Evolutionary conservation across 441 rosid species (phyloP), one percentile per base, ranked within the genome.

Genomic region (Omphalea diandra): DNA sequence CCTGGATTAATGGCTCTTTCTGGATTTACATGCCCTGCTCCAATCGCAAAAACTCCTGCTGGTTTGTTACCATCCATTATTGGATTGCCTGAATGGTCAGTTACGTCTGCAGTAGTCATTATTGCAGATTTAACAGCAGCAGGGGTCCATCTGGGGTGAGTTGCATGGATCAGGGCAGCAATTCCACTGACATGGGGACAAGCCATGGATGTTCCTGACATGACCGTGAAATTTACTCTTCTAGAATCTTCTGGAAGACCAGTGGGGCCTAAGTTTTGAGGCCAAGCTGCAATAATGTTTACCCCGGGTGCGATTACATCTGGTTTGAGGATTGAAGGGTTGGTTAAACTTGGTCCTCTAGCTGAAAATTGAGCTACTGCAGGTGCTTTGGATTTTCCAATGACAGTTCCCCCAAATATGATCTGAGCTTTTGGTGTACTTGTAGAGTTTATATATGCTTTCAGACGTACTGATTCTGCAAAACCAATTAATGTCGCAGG

Each of bases 141-240:
- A 15, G 93, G 94, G 60, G 90, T 92, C 97, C 94, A 92, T 77
- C 77, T 72, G 0, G 87, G 93, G 57, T 87, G 91, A 0, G 90
- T 84, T 9, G 96, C 85, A 58, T 87, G 89, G 35, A 92, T 85
- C 79, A 92, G 71, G 2, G 96, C 91, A 20, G 90, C 90, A 0
- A 89, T 90, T 0, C 97, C 96, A 58, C 96, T 88, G 5, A 84
- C 90, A 44, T 90, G 94, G 40, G 96, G 96, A 65, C 89, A 84
- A 33, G 98, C 91, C 93, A 92, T 92, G 18, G 96, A 92, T 26
- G 94, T 92, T 56, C 94, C 94, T 0, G 93, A 90, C 70, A 92
- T 77, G 15, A 90, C 89, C 29, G 88, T 90, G 59, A 92, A 92
- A 46, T 88, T 90, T 18, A 82, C 81, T 77, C 82, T 90, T 75